Evolutionary conservation across 371 early-diverging fungal genomes (phyloP).

Genomic region (Massospora cicadina): DNA sequence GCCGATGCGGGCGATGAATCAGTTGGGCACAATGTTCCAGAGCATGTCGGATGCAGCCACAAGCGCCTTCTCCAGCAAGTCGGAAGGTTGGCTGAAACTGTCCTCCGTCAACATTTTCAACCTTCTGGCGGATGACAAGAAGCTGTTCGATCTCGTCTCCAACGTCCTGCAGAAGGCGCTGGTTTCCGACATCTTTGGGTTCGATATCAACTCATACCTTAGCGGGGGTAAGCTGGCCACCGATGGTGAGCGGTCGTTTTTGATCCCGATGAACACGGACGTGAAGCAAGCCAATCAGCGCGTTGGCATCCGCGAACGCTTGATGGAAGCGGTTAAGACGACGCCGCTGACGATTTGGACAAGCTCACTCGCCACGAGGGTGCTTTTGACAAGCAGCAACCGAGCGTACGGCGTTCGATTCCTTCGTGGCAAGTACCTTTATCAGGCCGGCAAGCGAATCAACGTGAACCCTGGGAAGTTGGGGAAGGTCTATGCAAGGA

Average conservation of each 20-base stretch:
- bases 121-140: neutral
- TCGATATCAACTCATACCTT: neutral
- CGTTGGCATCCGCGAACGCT: neutral
- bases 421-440: constrained; percentile 2
- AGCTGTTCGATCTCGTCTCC: neutral
- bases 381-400: neutral
- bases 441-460: neutral
- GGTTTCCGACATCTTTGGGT: neutral
- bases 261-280: constrained; percentile 8
- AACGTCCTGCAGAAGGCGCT: constrained; percentile 1
- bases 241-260: neutral
- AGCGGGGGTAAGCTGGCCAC: neutral
- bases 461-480: neutral
- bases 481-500: constrained; percentile 13
- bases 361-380: neutral
- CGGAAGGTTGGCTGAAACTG: neutral
- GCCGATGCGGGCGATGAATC: neutral
- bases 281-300: neutral
- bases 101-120: neutral
- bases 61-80: neutral
- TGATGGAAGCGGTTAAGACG: neutral
- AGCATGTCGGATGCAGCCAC: neutral
- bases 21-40: neutral
- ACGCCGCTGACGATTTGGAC: neutral
- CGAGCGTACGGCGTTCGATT: constrained; percentile 6